These are phyloP conservation scores for Groenewaldozyma sp. DNA, from an alignment of 1,139 yeast genomes.

Conservation along the genomic window DNA sequence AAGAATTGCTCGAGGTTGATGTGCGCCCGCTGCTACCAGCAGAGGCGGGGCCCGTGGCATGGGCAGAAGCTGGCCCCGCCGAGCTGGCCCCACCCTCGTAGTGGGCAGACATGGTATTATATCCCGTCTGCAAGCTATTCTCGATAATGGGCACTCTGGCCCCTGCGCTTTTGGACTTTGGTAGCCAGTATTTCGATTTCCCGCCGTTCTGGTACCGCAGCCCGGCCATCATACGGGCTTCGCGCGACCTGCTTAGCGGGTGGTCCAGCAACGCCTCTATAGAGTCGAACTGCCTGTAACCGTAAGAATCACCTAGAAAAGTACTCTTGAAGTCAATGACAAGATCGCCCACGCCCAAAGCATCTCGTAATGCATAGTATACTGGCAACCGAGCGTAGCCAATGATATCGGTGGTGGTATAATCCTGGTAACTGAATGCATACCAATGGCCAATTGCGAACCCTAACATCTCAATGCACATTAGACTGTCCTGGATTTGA, in stretches of 20 bases:
- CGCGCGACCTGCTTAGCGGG: constrained; percentile 55
- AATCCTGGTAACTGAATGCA: constrained; percentile 74
- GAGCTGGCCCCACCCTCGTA: background rate
- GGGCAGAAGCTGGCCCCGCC: background rate
- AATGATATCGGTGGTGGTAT: constrained; percentile 50
- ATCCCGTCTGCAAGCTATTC: too few relatives aligned
- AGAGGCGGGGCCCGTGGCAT: background rate
- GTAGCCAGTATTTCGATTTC: constrained; percentile 76
- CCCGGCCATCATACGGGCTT: constrained; percentile 74
- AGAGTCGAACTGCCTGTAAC: constrained; percentile 75
- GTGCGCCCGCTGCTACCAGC: constrained; percentile 1
- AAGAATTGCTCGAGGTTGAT: background rate
- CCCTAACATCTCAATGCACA: constrained; percentile 76
- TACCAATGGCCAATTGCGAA: constrained; percentile 84
- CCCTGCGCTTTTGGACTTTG: constrained; percentile 22
- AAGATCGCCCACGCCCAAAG: constrained; percentile 66
- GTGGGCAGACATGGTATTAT: background rate
- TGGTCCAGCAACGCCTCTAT: constrained; percentile 63
- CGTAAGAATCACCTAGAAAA: constrained; percentile 67
- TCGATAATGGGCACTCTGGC: too few relatives aligned
- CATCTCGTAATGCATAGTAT: constrained; percentile 60
- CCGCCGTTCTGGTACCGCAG: constrained; percentile 75
- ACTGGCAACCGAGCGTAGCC: constrained; percentile 57
- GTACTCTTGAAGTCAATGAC: constrained; percentile 69
- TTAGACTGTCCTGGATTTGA: constrained; percentile 65